Evolutionary conservation across 257 asterid genomes (phyloP), one percentile per base, ranked within the genome.

Genomic region (Nicotiana knightiana): DNA sequence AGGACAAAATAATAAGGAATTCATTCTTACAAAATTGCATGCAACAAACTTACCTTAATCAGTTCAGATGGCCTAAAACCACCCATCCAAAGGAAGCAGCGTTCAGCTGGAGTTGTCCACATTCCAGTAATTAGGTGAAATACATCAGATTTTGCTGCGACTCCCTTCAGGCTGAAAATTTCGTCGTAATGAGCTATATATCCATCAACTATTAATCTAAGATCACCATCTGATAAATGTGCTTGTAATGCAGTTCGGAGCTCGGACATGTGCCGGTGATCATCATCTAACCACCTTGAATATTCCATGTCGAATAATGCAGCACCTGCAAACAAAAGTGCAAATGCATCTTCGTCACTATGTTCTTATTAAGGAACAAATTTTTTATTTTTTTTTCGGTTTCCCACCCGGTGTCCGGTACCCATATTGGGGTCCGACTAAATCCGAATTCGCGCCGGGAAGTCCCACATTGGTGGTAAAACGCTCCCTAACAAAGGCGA

Each of bases 71-170:
- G 99, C 53, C 97, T 86, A 83, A 96, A 96, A 68, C 99, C 99
- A 1, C 97, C 99, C 92, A 96, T 93, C 99, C 99, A 96, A 16
- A 96, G 97, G 80, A 96, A 96, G 84, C 99, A 96, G 6, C 98
- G 93, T 71, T 96, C 99, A 4, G 97, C 94, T 0, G 97, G 94
- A 1, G 97, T 91, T 28, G 93, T 84, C 99, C 99, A 96, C 97
- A 90, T 93, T 84, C 99, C 99, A 12, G 92, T 91, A 55, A 93
- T 91, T 66, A 94, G 86, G 87, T 96, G 97, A 86, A 96, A 94
- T 33, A 96, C 97, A 54, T 96, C 99, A 5, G 97, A 88, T 83
- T 91, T 92, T 53, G 93, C 97, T 12, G 98, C 97, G 30, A 84
- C 86, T 3, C 94, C 97, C 85, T 94, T 96, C 2, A 96, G 88